These are phyloP conservation scores for Russula ochroleuca DNA, from an alignment of 768 basidiomycete genomes.

Conservation along the genomic window DNA sequence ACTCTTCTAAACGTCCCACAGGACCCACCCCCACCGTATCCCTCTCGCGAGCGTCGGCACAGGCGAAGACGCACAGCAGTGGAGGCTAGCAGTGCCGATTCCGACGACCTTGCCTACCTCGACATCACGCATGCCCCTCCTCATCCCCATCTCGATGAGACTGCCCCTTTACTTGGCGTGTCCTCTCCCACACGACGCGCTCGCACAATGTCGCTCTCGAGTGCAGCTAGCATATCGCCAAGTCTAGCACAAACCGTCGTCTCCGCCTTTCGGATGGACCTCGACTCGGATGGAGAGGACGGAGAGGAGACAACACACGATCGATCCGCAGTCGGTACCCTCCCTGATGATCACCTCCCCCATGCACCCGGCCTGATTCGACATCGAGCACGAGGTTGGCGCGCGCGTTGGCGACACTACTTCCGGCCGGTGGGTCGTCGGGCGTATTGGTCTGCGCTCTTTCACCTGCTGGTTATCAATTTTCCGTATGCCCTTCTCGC, in stretches of 20 bases:
- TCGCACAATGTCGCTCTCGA: slow-evolving; percentile 52
- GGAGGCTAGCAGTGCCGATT: slow-evolving; percentile 32
- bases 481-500: slow-evolving; percentile 75
- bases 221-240: slow-evolving; percentile 49
- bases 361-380: slow-evolving; percentile 19
- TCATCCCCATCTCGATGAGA: slow-evolving; percentile 39
- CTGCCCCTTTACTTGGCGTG: slow-evolving; percentile 44
- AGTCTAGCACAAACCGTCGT: slow-evolving; percentile 66
- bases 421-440: slow-evolving; percentile 55
- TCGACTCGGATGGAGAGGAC: slow-evolving; percentile 38
- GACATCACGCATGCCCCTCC: slow-evolving; percentile 10
- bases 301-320: slow-evolving; percentile 26
- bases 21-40: slow-evolving; percentile 75
- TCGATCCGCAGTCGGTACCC: slow-evolving; percentile 6
- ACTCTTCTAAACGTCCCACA: slow-evolving; percentile 20
- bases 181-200: slow-evolving; percentile 35
- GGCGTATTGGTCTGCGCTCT: slow-evolving; percentile 60
- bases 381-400: slow-evolving; percentile 17
- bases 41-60: slow-evolving; percentile 46
- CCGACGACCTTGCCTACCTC: slow-evolving; percentile 32
- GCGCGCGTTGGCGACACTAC: slow-evolving; percentile 49
- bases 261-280: slow-evolving; percentile 59
- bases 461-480: slow-evolving; percentile 70
- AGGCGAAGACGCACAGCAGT: slow-evolving; percentile 34
- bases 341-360: slow-evolving; percentile 10